phyloP scores from a whole-genome alignment of 1,139 yeast species.

The Pneumocystis jirovecii region DNA sequence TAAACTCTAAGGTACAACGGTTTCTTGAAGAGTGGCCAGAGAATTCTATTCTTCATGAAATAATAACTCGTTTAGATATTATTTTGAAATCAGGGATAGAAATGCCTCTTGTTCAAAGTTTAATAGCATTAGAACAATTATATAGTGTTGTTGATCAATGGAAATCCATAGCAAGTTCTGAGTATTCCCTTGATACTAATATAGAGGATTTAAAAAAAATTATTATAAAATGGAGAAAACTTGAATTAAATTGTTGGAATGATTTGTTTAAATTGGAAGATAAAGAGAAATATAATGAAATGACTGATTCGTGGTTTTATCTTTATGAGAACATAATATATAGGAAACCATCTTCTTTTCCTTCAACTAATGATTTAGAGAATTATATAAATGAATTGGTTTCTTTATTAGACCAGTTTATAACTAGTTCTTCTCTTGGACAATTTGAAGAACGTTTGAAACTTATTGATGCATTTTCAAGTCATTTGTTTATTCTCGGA shows the following conservation, averaged over 20 bases:
- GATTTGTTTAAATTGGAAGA: slow-evolving; percentile 60
- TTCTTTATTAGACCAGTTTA: slow-evolving; percentile 59
- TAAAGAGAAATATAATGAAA: slow-evolving; percentile 30
- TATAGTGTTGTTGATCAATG: slow-evolving; percentile 74
- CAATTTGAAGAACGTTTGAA: slow-evolving; percentile 46
- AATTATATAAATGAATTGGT: slow-evolving; percentile 33
- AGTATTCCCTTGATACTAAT: slow-evolving; percentile 46
- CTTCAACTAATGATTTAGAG: slow-evolving; percentile 22
- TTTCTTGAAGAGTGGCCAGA: slow-evolving; percentile 78
- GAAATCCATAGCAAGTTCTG: slow-evolving; percentile 80
- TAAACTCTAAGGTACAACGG: slow-evolving; percentile 35
- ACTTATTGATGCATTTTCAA: slow-evolving; percentile 28
- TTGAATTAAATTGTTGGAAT: slow-evolving; percentile 80
- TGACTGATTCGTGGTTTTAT: slow-evolving; percentile 86
- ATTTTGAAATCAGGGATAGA: slow-evolving; percentile 45
- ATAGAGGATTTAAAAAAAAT: slow-evolving; percentile 47
- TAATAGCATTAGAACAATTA: slow-evolving; percentile 76
- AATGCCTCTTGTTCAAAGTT: slow-evolving; percentile 61
- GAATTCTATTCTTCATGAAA: slow-evolving; percentile 69
- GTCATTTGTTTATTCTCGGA: slow-evolving; percentile 1
- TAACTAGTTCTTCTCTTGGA: slow-evolving; percentile 55
- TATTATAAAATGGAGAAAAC: slow-evolving; percentile 78
- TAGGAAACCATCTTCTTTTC: slow-evolving; percentile 14
- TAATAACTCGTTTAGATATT: slow-evolving; percentile 53
- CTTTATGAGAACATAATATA: slow-evolving; percentile 53